phyloP scores from a whole-genome alignment of 345 rosid species.

The Ceriops tagal region DNA sequence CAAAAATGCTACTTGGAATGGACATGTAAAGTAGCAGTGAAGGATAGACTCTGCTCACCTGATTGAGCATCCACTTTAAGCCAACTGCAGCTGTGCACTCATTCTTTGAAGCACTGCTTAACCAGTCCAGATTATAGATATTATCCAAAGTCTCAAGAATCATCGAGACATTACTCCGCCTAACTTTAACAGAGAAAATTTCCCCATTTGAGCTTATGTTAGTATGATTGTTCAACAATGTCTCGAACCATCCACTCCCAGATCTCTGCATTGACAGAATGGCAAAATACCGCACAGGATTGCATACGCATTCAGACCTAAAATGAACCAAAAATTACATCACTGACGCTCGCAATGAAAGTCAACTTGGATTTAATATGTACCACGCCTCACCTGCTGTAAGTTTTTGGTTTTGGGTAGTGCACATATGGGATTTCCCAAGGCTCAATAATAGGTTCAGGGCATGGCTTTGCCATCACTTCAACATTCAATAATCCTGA shows the following conservation, averaged over 20 bases:
- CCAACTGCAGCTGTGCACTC: constrained; percentile 98
- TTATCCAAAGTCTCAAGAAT: constrained; percentile 77
- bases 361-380: constrained; percentile 1
- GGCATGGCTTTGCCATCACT: constrained; percentile 62
- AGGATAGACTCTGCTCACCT: constrained; percentile 43
- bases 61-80: constrained; percentile 99
- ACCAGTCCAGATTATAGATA: constrained; percentile 85
- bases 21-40: not conserved
- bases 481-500: constrained; percentile 46
- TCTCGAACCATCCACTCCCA: constrained; percentile 99
- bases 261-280: constrained; percentile 99
- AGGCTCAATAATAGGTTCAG: constrained; percentile 69
- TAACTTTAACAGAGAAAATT: constrained; percentile 83
- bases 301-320: constrained; percentile 88
- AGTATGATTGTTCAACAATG: constrained; percentile 85
- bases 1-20: not conserved
- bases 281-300: constrained; percentile 90
- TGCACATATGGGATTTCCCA: constrained; percentile 94
- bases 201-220: constrained; percentile 98
- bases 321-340: constrained; percentile 19
- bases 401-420: constrained; percentile 75
- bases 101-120: constrained; percentile 94
- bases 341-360: constrained; percentile 6
- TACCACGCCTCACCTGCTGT: constrained; percentile 51
- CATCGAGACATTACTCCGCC: constrained; percentile 71